Evolutionary conservation across 306 rosid species (phyloP), one percentile per base, ranked within the genome.

Genomic region (Arachis hypogaea): DNA sequence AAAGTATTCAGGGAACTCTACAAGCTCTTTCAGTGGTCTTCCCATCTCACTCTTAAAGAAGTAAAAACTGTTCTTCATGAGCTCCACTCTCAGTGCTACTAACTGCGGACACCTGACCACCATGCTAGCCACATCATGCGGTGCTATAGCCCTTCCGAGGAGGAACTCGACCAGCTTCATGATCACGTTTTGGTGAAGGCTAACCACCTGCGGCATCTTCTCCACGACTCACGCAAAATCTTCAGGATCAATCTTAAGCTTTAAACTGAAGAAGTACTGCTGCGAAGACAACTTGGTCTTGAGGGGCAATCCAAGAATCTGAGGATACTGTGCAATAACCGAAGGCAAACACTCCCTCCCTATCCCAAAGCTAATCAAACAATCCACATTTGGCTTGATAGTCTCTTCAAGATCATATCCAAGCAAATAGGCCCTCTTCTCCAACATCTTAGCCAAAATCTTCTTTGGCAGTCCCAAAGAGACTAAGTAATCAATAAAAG

Each of bases 171-270:
- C 82, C 0, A 96, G 89, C 82, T 90, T 94, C 90, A 84, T 87
- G 45, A 87, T 90, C 81, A 90, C 93, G 38, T 88, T 78, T 57
- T 94, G 98, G 72, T 89, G 79, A 76, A 94, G 98, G 80, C 93
- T 86, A 63, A 90, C 87, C 49, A 92, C 88, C 86, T 92, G 99
- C 0, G 98, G 99, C 98, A 94, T 92, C 80, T 88, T 92, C 87
- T 92, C 96, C 38, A 92, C 80, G 69, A 90, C 93, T 29, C 63
- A 74, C 3, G 93, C 93, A 72, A 92, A 94, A 56, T 94, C 90
- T 71, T 85, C 90, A 0, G 99, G 97, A 30, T 94, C 96, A 57
- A 92, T 73, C 87, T 92, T 94, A 74, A 92, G 85, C 89, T 94
- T 94, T 88, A 94, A 78, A 77, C 90, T 90, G 63, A 94, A 88